These are phyloP conservation scores for Didymosphaeria variabile DNA, from an alignment of 2,329 filamentous ascomycete genomes.

Conservation along the genomic window DNA sequence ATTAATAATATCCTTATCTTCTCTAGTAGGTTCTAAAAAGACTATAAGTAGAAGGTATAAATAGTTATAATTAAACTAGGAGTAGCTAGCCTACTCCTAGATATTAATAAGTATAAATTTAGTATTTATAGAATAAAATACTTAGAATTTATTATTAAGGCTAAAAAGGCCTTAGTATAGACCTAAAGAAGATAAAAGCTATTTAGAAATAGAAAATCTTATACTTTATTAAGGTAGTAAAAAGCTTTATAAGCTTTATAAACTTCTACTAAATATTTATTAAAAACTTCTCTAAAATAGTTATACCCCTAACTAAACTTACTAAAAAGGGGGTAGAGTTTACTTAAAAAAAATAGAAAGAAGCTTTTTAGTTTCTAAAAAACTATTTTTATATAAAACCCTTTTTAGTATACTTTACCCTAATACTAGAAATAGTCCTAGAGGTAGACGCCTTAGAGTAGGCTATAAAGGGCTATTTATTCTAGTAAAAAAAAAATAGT, in stretches of 20 bases:
- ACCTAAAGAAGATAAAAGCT: neutral
- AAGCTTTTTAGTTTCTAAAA: constrained; percentile 34
- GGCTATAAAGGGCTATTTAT: too few relatives aligned
- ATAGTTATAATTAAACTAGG: too few relatives aligned
- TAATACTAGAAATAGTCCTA: neutral
- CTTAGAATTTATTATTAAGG: neutral
- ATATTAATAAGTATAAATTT: neutral
- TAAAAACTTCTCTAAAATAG: neutral
- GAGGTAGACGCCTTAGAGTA: too few relatives aligned
- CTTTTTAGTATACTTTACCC: constrained; percentile 17
- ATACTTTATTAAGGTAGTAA: neutral
- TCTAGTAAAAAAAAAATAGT: too few relatives aligned
- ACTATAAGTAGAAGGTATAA: too few relatives aligned
- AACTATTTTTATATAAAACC: constrained; percentile 9
- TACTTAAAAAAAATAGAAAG: constrained; percentile 5
- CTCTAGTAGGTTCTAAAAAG: too few relatives aligned
- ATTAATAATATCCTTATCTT: too few relatives aligned
- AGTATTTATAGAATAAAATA: neutral
- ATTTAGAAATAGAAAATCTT: neutral
- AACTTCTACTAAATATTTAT: constrained; percentile 8
- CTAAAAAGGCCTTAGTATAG: neutral
- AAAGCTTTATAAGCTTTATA: neutral
- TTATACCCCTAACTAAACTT: neutral
- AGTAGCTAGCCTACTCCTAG: neutral
- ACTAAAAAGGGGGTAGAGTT: neutral